Evolutionary conservation across 495 filamentous ascomycete genomes (phyloP).

Genomic region (Trichoderma asperelloides): DNA sequence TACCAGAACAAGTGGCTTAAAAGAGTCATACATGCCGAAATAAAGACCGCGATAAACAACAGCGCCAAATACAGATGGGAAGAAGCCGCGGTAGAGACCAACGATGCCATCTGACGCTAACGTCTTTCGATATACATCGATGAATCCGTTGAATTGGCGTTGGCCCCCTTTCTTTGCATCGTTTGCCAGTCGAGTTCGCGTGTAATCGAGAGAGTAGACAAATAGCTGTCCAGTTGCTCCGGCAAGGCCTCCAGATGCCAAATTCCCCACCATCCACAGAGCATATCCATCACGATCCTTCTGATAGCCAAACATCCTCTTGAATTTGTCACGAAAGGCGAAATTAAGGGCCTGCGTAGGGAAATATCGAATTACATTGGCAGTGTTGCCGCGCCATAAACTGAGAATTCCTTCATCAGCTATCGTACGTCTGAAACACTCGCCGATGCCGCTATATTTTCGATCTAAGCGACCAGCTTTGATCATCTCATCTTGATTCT

Average conservation of each 20-base stretch:
- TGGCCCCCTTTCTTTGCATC: constrained; percentile 96
- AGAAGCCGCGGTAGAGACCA: constrained; percentile 99
- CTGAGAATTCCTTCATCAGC: constrained; percentile 74
- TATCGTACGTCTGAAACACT: constrained; percentile 89
- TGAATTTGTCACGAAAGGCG: constrained; percentile 99
- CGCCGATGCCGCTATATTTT: constrained; percentile 86
- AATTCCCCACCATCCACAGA: constrained; percentile 99
- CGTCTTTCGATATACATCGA: constrained; percentile 99
- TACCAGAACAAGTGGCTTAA: constrained; percentile 95
- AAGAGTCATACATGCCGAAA: constrained; percentile 99
- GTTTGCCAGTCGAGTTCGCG: constrained; percentile 99
- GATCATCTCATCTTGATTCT: constrained; percentile 99
- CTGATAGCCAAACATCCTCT: constrained; percentile 99
- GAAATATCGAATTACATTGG: constrained; percentile 99
- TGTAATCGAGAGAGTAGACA: constrained; percentile 99
- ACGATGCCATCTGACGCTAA: constrained; percentile 93
- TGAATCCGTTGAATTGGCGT: constrained; percentile 98
- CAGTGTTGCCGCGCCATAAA: constrained; percentile 98
- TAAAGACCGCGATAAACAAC: constrained; percentile 99
- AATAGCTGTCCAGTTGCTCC: constrained; percentile 99
- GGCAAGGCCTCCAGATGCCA: constrained; percentile 98
- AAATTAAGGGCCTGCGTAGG: constrained; percentile 99
- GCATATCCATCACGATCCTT: constrained; percentile 96
- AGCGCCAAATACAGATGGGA: constrained; percentile 96
- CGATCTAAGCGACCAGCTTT: constrained; percentile 95